Base-by-base conservation (phyloP, 352 stramenopile species). In the Pythium folliculosum region DNA sequence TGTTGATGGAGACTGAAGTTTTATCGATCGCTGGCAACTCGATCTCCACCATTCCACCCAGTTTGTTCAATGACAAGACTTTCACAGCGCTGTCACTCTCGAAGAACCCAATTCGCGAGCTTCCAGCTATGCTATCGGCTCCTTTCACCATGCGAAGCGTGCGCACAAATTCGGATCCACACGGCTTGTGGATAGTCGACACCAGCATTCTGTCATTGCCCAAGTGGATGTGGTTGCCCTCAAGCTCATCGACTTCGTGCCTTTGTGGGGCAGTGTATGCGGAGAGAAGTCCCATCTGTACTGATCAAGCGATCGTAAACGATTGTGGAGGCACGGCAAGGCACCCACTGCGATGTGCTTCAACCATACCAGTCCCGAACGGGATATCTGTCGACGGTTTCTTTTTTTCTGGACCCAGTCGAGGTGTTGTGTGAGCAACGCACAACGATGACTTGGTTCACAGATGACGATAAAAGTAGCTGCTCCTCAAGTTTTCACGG, bases 1-100 rank as follows among this genome's bases (percentile, higher is more conserved):
- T 38, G 50, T 7, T 9, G 22, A 38, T 57, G n/a, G 3, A 37
- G 9, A 13, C 19, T 9, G 27, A 22, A 3, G 7, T 22, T 5
- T 57, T 57, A 9, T 57, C 50, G 19, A 17, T 57, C 19, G 50
- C 50, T 3, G 27, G 27, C 50, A 57, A 57, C 23, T 21, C 16
- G 14, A 37, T 57, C 50, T 17, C 22, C 3, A 3, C 8, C 3
- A 40, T 57, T 32, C 50, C 50, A 43, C 14, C 23, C 4, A 9
- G 5, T 14, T 13, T 57, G 5, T 57, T 37, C 23, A 22, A 25
- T 4, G 12, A n/a, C 5, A 16, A 48, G 17, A 17, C 58, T 1
- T 55, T 32, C 45, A 40, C 45, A 17, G 14, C 22, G 6, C 25
- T 64, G 3, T 64, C 44, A 25, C 43, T 64, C 6, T 45, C 44